Evolutionary conservation across 2,329 filamentous ascomycete genomes (phyloP).

Genomic region (Colletotrichum sp.): DNA sequence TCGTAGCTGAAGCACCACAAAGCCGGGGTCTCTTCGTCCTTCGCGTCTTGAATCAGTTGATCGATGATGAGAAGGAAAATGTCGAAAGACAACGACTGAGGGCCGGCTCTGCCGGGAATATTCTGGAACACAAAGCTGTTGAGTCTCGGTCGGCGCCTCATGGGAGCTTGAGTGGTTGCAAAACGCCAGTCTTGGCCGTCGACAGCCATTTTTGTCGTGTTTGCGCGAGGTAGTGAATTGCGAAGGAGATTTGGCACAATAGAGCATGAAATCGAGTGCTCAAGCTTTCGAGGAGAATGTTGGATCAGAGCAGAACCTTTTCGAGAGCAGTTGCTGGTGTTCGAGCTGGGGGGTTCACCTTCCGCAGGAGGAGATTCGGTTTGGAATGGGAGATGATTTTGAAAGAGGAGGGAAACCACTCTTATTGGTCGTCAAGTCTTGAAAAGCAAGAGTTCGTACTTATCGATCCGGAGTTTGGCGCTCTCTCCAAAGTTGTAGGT

Average conservation of each 20-base stretch:
- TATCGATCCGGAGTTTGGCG: neutral
- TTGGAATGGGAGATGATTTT: neutral
- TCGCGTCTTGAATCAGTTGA: neutral
- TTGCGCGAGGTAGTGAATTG: neutral
- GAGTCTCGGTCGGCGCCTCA: neutral
- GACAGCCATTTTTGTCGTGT: neutral
- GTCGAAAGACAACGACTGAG: neutral
- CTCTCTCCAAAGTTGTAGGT: neutral
- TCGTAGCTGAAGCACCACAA: neutral
- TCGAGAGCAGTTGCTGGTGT: neutral
- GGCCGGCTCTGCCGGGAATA: neutral
- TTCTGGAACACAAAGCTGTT: neutral
- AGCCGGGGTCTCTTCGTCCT: neutral
- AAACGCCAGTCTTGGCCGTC: neutral
- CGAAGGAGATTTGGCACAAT: neutral
- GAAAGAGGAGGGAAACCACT: neutral
- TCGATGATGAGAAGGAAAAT: neutral
- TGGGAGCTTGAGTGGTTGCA: neutral
- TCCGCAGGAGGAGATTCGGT: neutral
- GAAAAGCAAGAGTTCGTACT: neutral
- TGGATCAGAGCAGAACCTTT: neutral
- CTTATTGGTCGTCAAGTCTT: neutral
- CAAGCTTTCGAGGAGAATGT: neutral
- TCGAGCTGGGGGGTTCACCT: neutral
- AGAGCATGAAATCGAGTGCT: neutral